Conservation (phyloP, 2,329 filamentous ascomycete species). For the Leptographium flavum region DNA sequence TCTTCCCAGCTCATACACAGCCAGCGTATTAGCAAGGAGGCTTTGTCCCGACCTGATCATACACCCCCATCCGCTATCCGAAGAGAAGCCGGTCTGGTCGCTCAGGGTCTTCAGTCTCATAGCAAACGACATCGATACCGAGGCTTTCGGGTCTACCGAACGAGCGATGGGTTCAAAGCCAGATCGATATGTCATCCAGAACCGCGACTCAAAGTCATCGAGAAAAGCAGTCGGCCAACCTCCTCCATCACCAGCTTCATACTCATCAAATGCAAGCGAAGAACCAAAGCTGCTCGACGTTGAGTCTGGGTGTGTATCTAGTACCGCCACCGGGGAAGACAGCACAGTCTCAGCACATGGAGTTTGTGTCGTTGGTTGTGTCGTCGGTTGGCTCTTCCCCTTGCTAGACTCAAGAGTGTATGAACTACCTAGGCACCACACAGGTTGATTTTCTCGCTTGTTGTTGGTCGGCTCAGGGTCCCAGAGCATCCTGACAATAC, state of each 20-base stretch:
- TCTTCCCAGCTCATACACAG: constrained; percentile 60
- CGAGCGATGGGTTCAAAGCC: constrained; percentile 73
- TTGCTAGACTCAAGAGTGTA: constrained; percentile 28
- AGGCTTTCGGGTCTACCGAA: constrained; percentile 58
- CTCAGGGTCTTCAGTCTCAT: constrained; percentile 71
- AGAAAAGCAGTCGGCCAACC: constrained; percentile 80
- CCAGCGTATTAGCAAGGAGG: constrained; percentile 73
- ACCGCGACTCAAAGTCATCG: constrained; percentile 79
- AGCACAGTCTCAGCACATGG: not conserved
- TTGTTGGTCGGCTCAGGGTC: constrained; percentile 81
- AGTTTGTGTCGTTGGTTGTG: constrained; percentile 6
- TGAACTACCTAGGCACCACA: constrained; percentile 64
- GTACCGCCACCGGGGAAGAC: constrained; percentile 11
- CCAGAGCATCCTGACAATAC: constrained; percentile 83
- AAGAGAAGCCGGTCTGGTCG: constrained; percentile 72
- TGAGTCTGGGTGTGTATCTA: constrained; percentile 33
- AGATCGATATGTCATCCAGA: constrained; percentile 95
- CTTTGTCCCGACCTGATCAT: constrained; percentile 98
- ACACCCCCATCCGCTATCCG: constrained; percentile 93
- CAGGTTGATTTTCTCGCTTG: constrained; percentile 46
- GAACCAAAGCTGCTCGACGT: constrained; percentile 36
- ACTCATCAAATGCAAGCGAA: constrained; percentile 33
- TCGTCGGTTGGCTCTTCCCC: constrained; percentile 8
- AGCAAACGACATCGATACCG: constrained; percentile 60
- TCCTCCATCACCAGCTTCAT: constrained; percentile 21